Percentiles rank a stretch among this genome's conserved stretches.
phyloP scores from a whole-genome alignment of 768 basidiomycete genomes.

The Naganishia friedmannii region DNA sequence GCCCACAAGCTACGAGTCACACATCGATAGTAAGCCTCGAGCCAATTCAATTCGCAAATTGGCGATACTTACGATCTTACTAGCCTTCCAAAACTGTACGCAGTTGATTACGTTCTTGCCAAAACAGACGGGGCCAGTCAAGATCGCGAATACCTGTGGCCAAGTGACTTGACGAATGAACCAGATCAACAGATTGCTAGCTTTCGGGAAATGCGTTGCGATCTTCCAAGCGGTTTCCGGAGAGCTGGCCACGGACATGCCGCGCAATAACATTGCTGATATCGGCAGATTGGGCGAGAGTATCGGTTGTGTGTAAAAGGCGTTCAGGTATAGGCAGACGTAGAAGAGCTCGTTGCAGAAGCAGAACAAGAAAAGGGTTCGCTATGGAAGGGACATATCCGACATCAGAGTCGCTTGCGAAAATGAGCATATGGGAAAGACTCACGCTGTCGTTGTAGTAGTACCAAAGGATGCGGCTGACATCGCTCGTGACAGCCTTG shows the following conservation, averaged over 20 bases:
- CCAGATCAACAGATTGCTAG: slow-evolving; percentile 35
- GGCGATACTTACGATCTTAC: slow-evolving; percentile 54
- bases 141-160: slow-evolving; percentile 67
- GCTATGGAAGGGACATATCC: slow-evolving; percentile 54
- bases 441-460: slow-evolving; percentile 92
- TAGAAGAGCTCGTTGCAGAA: slow-evolving; percentile 95
- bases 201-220: slow-evolving; percentile 34
- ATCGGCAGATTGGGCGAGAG: slow-evolving; percentile 58
- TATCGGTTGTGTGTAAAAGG: slow-evolving; percentile 68
- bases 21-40: neutral
- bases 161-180: slow-evolving; percentile 60
- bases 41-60: neutral
- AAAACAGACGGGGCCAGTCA: slow-evolving; percentile 67
- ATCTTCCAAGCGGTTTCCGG: slow-evolving; percentile 40
- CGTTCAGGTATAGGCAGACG: slow-evolving; percentile 88
- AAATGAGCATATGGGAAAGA: neutral
- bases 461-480: slow-evolving; percentile 81
- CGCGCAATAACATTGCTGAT: slow-evolving; percentile 36
- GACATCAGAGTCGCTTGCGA: neutral
- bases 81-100: slow-evolving; percentile 97
- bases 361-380: slow-evolving; percentile 84
- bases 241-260: slow-evolving; percentile 32
- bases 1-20: slow-evolving; percentile 63
- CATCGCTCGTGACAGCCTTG: slow-evolving; percentile 86
- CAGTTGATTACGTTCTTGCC: slow-evolving; percentile 89